Conservation (phyloP, 1,284 basidiomycete genomes). For the Fereydounia khargensis region DNA sequence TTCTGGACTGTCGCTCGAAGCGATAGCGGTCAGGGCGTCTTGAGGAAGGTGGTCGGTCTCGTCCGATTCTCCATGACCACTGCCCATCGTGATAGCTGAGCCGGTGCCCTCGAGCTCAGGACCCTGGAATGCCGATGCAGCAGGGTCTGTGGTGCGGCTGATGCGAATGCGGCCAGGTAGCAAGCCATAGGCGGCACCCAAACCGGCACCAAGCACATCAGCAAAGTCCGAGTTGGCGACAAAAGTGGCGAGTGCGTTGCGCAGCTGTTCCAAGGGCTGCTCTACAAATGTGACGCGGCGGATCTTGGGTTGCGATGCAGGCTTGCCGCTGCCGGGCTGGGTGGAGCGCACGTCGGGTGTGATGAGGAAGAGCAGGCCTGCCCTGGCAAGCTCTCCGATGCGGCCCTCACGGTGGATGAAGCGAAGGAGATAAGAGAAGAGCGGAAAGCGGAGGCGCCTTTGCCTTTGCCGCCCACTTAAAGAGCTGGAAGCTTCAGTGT, state of each 20-base stretch:
- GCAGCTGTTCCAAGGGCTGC: conserved; percentile 8
- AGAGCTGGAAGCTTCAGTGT: too few relatives aligned
- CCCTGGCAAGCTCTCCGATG: conserved; percentile 89
- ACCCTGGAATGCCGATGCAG: too few relatives aligned
- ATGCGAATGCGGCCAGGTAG: conserved; percentile 63
- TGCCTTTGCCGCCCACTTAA: too few relatives aligned
- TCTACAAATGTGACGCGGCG: conserved; percentile 9
- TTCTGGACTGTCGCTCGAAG: conserved; percentile 63
- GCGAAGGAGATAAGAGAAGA: conserved; percentile 88
- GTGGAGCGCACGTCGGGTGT: conserved; percentile 64
- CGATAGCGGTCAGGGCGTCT: conserved; percentile 36
- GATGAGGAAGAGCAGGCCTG: conserved; percentile 86
- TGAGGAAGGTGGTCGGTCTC: not conserved
- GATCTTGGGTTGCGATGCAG: not conserved
- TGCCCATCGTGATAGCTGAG: conserved; percentile 19
- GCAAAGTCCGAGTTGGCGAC: conserved; percentile 94
- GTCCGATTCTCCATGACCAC: conserved; percentile 8
- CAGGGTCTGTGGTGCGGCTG: conserved; percentile 14
- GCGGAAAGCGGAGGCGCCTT: conserved; percentile 36
- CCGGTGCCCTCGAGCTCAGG: conserved; percentile 3
- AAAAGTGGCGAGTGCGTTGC: conserved; percentile 77
- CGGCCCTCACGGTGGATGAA: conserved; percentile 92
- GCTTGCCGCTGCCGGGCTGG: too few relatives aligned
- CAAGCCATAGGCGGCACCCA: conserved; percentile 88
- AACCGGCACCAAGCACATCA: conserved; percentile 87